These are phyloP conservation scores for Boletus vinaceobasis DNA, from an alignment of 768 basidiomycete genomes.

Conservation along the genomic window DNA sequence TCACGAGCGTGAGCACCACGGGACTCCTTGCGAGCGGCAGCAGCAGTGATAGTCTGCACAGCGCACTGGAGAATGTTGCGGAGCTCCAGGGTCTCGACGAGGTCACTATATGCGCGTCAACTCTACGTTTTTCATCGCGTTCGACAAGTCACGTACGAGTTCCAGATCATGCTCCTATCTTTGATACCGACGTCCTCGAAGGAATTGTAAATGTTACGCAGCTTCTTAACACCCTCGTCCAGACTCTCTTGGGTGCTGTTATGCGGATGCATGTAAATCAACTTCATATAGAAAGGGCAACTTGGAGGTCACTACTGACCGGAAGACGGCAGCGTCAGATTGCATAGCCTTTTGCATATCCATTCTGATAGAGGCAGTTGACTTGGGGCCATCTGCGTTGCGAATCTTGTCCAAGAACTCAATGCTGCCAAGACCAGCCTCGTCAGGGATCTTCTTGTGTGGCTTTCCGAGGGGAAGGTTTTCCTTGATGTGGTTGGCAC, in stretches of 20 bases:
- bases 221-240: conserved; percentile 89
- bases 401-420: conserved; percentile 89
- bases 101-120: conserved; percentile 55
- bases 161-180: conserved; percentile 99
- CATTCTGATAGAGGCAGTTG: conserved; percentile 87
- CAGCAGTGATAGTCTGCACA: conserved; percentile 90
- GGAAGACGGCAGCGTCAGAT: conserved; percentile 95
- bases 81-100: conserved; percentile 95
- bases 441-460: conserved; percentile 83
- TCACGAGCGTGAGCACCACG: conserved; percentile 99
- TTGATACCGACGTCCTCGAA: conserved; percentile 93
- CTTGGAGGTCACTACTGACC: conserved; percentile 38
- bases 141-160: conserved; percentile 64
- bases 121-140: conserved; percentile 1
- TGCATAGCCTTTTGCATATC: conserved; percentile 99
- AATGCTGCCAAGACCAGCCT: conserved; percentile 81
- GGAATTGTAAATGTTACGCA: conserved; percentile 81
- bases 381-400: conserved; percentile 73
- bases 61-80: conserved; percentile 95
- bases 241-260: conserved; percentile 79
- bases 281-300: neutral
- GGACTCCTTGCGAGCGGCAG: conserved; percentile 92
- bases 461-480: conserved; percentile 85
- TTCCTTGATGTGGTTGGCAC: conserved; percentile 94
- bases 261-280: conserved; percentile 1